A percentile compares a stretch with the other conserved stretches of the same genome.
Conservation (phyloP, 2,329 filamentous ascomycete species). For the Pseudogymnoascus sp. region DNA sequence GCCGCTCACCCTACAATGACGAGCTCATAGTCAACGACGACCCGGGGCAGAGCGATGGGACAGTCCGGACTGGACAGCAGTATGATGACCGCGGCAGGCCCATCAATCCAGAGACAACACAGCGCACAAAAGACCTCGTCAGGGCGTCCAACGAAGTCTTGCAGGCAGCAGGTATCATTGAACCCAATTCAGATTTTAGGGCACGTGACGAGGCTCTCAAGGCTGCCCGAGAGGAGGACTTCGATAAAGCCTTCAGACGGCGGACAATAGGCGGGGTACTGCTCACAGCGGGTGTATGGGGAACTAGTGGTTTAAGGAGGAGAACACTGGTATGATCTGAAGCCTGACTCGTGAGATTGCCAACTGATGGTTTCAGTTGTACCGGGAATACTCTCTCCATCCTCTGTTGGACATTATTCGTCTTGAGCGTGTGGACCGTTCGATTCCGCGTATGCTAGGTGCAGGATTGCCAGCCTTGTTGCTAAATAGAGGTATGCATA, state of each 20-base stretch:
- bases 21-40: constrained; percentile 21
- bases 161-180: constrained; percentile 30
- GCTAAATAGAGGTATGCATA: constrained; percentile 21
- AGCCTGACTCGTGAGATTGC: background rate
- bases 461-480: constrained; percentile 26
- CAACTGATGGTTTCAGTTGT: constrained; percentile 24
- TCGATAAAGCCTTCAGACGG: constrained; percentile 23
- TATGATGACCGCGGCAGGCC: constrained; percentile 29
- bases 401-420: constrained; percentile 23
- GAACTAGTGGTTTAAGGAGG: constrained; percentile 27
- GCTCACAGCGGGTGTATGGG: constrained; percentile 28
- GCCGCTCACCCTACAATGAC: constrained; percentile 29
- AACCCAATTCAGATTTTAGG: constrained; percentile 24
- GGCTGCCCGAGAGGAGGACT: constrained; percentile 22
- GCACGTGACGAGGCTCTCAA: constrained; percentile 18
- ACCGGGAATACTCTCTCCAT: constrained; percentile 24
- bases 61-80: constrained; percentile 18
- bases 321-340: constrained; percentile 24
- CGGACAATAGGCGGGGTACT: constrained; percentile 24
- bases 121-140: constrained; percentile 27
- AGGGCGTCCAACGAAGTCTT: constrained; percentile 31
- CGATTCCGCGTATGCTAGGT: constrained; percentile 20
- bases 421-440: constrained; percentile 19
- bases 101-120: constrained; percentile 27
- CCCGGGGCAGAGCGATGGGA: background rate